Percentiles rank a stretch among this genome's conserved stretches.
phyloP scores from a whole-genome alignment of 2,329 filamentous ascomycete species.

The Clonostachys byssicola region DNA sequence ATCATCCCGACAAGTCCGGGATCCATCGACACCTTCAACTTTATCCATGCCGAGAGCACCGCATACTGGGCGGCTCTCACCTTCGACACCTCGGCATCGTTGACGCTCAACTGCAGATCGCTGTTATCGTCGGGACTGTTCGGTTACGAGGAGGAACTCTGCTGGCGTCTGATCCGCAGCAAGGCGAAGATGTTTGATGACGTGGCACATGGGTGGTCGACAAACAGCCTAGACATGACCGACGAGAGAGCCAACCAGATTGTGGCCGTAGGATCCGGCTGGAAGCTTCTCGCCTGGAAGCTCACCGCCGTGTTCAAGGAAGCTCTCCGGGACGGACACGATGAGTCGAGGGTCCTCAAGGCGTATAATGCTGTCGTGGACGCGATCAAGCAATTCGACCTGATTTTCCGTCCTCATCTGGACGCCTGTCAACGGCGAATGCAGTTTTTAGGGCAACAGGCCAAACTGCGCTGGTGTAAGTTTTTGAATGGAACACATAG shows the following conservation, averaged over 20 bases:
- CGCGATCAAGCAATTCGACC: conserved; percentile 17
- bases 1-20: conserved; percentile 14
- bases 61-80: conserved; percentile 35
- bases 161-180: conserved; percentile 18
- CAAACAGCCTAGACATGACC: conserved; percentile 14
- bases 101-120: conserved; percentile 32
- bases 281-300: conserved; percentile 24
- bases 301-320: conserved; percentile 23
- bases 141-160: conserved; percentile 19
- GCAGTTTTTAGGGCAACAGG: conserved; percentile 20
- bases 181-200: conserved; percentile 21
- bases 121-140: conserved; percentile 30
- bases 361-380: conserved; percentile 14
- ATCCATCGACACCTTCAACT: conserved; percentile 19
- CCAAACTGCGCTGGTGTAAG: conserved; percentile 24
- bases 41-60: conserved; percentile 28
- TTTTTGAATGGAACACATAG: neutral
- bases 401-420: conserved; percentile 15
- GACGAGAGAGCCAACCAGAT: conserved; percentile 23
- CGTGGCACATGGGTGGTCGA: conserved; percentile 14
- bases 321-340: conserved; percentile 20
- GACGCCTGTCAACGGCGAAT: conserved; percentile 21
- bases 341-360: conserved; percentile 18
- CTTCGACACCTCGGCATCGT: conserved; percentile 32
- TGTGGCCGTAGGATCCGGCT: conserved; percentile 16